Evolutionary conservation across 2,329 filamentous ascomycete genomes (phyloP).

Genomic region (Lecanosticta acicola): DNA sequence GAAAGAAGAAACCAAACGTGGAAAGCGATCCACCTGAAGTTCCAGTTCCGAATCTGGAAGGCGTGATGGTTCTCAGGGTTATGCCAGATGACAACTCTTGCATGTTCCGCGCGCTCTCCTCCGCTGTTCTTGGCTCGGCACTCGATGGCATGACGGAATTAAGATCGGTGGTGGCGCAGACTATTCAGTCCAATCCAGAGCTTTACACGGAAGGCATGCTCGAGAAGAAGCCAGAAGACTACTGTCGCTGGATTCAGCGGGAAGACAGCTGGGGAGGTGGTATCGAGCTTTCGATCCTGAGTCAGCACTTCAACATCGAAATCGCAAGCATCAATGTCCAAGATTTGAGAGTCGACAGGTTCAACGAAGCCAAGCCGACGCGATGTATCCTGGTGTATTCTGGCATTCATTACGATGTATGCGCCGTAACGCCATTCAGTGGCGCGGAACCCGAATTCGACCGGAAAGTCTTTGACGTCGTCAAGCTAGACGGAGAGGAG

Average conservation of each 20-base stretch:
- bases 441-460: constrained; percentile 68
- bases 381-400: constrained; percentile 82
- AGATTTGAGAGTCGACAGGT: constrained; percentile 61
- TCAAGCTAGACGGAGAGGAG: constrained; percentile 31
- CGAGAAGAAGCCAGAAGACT: constrained; percentile 63
- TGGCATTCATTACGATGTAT: constrained; percentile 88
- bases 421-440: constrained; percentile 65
- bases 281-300: constrained; percentile 82
- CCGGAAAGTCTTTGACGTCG: constrained; percentile 63
- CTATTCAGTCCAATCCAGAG: constrained; percentile 67
- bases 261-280: constrained; percentile 84
- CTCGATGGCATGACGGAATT: constrained; percentile 66
- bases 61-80: constrained; percentile 68
- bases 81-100: constrained; percentile 98
- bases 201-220: constrained; percentile 72
- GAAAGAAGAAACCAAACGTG: constrained; percentile 40
- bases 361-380: constrained; percentile 66
- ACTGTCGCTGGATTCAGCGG: constrained; percentile 75
- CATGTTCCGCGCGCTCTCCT: constrained; percentile 83
- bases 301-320: constrained; percentile 77
- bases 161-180: constrained; percentile 69
- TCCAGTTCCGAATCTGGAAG: constrained; percentile 50
- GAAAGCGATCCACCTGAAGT: constrained; percentile 59
- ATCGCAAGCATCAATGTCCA: constrained; percentile 80
- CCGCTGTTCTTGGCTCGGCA: constrained; percentile 61